These are phyloP conservation scores for Akanthomyces muscarius DNA, from an alignment of 2,329 filamentous ascomycete genomes.

Conservation along the genomic window DNA sequence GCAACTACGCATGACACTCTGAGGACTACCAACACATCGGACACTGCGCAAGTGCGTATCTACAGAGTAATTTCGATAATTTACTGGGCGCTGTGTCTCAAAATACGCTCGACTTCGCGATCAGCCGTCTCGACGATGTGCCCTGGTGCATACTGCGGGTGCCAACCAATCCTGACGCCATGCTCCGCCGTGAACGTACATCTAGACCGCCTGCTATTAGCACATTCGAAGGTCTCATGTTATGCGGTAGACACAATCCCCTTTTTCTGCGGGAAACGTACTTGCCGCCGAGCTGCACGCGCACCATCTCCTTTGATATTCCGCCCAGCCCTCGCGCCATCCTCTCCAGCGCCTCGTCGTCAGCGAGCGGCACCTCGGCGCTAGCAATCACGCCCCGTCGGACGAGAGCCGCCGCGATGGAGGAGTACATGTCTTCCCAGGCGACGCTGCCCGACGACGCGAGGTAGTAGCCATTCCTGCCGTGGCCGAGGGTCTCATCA, in stretches of 20 bases:
- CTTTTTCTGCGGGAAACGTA: background rate
- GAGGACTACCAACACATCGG: too few relatives aligned
- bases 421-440: background rate
- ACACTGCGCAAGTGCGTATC: too few relatives aligned
- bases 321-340: background rate
- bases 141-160: background rate
- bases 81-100: background rate
- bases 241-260: too few relatives aligned
- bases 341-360: background rate
- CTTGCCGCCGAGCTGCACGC: background rate
- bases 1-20: too few relatives aligned
- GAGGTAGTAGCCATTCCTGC: background rate
- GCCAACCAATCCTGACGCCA: background rate
- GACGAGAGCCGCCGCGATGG: background rate
- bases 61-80: too few relatives aligned
- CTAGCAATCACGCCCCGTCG: background rate
- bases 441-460: background rate
- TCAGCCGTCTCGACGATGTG: background rate
- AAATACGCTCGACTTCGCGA: background rate
- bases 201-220: too few relatives aligned
- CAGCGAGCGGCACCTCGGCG: background rate
- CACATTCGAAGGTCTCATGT: too few relatives aligned
- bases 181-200: background rate
- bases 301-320: background rate
- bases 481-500: background rate